These are phyloP conservation scores for Hirsutella thompsonii DNA, from an alignment of 2,329 filamentous ascomycete genomes.

Conservation along the genomic window DNA sequence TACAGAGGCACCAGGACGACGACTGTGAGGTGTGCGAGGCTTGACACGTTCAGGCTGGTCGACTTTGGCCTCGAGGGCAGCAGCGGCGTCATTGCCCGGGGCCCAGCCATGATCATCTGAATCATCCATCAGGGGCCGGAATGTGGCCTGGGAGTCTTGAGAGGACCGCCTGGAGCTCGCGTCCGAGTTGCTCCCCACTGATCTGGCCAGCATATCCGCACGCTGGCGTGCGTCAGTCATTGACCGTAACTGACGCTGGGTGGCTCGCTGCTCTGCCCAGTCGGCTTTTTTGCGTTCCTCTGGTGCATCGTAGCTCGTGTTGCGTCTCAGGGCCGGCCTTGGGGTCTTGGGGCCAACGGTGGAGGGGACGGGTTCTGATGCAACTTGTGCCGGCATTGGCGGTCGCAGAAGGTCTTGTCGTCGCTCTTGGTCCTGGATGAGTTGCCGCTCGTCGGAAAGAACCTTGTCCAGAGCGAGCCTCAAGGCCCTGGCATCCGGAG, in stretches of 20 bases:
- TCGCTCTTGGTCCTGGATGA: slow-evolving; percentile 4
- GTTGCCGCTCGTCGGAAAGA: slow-evolving; percentile 18
- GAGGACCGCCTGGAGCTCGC: slow-evolving; percentile 23
- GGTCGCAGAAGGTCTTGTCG: not conserved
- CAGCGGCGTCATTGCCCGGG: slow-evolving; percentile 8
- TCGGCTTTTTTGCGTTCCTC: slow-evolving; percentile 26
- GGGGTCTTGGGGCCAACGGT: slow-evolving; percentile 10
- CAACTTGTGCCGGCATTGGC: not conserved
- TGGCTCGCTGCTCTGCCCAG: slow-evolving; percentile 22
- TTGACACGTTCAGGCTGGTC: slow-evolving; percentile 6
- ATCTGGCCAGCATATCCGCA: slow-evolving; percentile 24
- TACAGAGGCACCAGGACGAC: slow-evolving; percentile 8
- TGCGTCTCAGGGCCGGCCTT: slow-evolving; percentile 26
- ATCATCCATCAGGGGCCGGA: slow-evolving; percentile 18
- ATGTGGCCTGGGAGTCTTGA: slow-evolving; percentile 16
- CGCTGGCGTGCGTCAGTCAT: slow-evolving; percentile 26
- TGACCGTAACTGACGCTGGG: slow-evolving; percentile 23
- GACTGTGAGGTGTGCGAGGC: slow-evolving; percentile 13
- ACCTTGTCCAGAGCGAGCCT: slow-evolving; percentile 24
- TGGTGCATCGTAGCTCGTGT: slow-evolving; percentile 28
- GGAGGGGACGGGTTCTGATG: slow-evolving; percentile 1
- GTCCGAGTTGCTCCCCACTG: slow-evolving; percentile 24
- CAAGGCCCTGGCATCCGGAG: slow-evolving; percentile 24
- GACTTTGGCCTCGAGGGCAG: slow-evolving; percentile 1
- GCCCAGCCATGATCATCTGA: slow-evolving; percentile 13